Evolutionary conservation across 225 moss, liverwort and hornwort species (phyloP), one percentile per base, ranked within the genome.

Genomic region (Thuidium tamariscinum): DNA sequence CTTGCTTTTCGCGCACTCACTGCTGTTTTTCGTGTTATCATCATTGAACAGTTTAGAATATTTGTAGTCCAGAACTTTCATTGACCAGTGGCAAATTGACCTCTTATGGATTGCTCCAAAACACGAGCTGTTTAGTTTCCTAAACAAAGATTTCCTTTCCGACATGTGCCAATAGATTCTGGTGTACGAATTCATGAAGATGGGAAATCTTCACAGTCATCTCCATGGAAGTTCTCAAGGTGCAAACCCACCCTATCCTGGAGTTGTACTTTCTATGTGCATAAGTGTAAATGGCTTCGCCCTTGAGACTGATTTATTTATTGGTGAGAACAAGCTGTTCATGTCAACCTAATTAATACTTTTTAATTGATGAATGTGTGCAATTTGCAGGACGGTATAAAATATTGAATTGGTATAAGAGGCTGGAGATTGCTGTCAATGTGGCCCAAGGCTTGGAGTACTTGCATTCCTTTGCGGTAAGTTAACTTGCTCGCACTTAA

Each of bases 401-500:
- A 63, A 26, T 67, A 75, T 54, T 84, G 82, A 86, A 91, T 62
- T 91, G 92, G 93, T 92, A 88, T 29, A 91, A 89, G 82, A 84
- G 93, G 61, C 83, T 93, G 66, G 93, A 92, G 77, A 92, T 93
- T 85, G 92, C 93, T 86, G 71, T 93, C 16, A 88, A 89, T 60
- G 91, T 92, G 30, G 93, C 93, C 34, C 93, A 92, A 87, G 93
- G 93, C 89, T 91, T 93, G 39, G 93, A 92, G 49, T 92, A 93
- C 75, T 83, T 93, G 83, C 92, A 92, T 80, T 89, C 93, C 57
- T 93, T 89, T 76, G 93, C 92, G 72, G 93, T 91, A 32, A 30
- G 7, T 48, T 18, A 27, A 60, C 11, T 27, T 61, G 91, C 19
- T 27, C 54, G 9, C 42, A n/a, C n/a, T 77, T 4, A 15, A 41